These are phyloP conservation scores for Chloropicon primus DNA, from an alignment of 139 green algal genomes.

Conservation along the genomic window DNA sequence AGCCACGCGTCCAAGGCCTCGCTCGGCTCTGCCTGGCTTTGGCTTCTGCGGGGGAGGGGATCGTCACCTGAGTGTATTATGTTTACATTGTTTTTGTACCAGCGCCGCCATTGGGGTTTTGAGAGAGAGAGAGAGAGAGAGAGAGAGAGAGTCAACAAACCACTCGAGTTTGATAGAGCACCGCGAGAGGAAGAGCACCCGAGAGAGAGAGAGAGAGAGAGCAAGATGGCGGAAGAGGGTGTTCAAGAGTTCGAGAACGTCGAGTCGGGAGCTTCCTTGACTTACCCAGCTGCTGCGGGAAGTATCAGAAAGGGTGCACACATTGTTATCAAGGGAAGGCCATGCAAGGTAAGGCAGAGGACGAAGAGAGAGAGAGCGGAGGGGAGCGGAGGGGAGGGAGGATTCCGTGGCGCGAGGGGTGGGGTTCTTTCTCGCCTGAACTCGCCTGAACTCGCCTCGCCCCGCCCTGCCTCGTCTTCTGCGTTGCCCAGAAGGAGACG, in stretches of 20 bases:
- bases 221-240: neutral
- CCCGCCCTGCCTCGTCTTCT: neutral
- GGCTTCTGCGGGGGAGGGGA: no score
- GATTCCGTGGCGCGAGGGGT: neutral
- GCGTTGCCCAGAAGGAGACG: neutral
- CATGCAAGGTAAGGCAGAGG: constrained; percentile 77
- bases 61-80: no score
- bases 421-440: neutral
- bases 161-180: neutral
- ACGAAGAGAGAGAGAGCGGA: neutral
- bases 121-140: no score
- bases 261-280: constrained; percentile 73
- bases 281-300: constrained; percentile 79
- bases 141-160: no score
- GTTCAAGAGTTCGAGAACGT: constrained; percentile 36
- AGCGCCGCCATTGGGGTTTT: no score
- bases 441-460: neutral
- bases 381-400: neutral
- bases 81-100: no score
- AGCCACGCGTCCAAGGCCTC: no score
- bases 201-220: neutral
- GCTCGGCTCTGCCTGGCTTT: no score
- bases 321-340: constrained; percentile 86
- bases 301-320: constrained; percentile 92
- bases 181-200: neutral